Evolutionary conservation across 2,329 filamentous ascomycete genomes (phyloP).

Genomic region (Colletotrichum tropicale): DNA sequence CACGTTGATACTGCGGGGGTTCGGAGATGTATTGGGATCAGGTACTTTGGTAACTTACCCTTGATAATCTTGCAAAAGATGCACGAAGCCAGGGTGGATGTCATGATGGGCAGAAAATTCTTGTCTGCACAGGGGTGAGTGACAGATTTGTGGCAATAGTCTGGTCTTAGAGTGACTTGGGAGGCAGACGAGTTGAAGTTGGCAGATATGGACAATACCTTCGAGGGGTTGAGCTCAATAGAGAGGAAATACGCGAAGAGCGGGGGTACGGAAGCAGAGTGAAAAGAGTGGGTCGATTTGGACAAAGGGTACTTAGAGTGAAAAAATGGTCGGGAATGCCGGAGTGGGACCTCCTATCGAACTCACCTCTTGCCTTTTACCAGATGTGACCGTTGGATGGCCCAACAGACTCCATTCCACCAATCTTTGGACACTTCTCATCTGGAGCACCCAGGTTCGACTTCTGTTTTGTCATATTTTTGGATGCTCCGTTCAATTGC

Average conservation of each 20-base stretch:
- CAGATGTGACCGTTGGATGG: constrained; percentile 67
- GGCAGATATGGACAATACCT: not conserved
- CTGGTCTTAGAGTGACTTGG: not conserved
- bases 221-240: not conserved
- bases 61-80: constrained; percentile 99
- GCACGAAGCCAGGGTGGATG: constrained; percentile 67
- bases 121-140: not conserved
- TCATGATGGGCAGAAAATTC: constrained; percentile 24
- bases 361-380: constrained; percentile 74
- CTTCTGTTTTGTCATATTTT: constrained; percentile 15
- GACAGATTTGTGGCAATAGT: not conserved
- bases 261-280: not conserved
- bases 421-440: constrained; percentile 40
- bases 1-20: not conserved
- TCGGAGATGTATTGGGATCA: constrained; percentile 6
- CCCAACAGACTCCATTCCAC: constrained; percentile 43
- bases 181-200: not conserved
- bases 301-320: constrained; percentile 19
- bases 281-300: not conserved
- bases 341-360: constrained; percentile 68
- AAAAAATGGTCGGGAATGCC: constrained; percentile 4
- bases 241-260: not conserved
- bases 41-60: constrained; percentile 50
- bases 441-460: constrained; percentile 29
- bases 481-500: not conserved